A percentile compares a stretch with the other conserved stretches of the same genome.
phyloP scores from a whole-genome alignment of 257 asterid species.

The Solanum piurae region DNA sequence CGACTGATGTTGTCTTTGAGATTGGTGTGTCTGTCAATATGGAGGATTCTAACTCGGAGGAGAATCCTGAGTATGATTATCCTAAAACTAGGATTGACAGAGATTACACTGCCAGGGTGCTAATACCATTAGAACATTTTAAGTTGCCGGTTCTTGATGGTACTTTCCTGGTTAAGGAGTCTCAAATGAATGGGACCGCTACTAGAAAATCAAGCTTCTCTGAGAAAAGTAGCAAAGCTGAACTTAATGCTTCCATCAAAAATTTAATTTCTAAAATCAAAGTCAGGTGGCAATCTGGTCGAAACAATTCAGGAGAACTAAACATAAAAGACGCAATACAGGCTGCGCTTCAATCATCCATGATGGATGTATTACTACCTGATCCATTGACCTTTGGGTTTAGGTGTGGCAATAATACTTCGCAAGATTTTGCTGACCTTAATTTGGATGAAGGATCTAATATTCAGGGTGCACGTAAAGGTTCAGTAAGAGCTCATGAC shows the following conservation, averaged over 20 bases:
- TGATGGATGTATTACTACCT: conserved; percentile 91
- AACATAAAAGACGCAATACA: conserved; percentile 89
- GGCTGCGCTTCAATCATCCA: conserved; percentile 87
- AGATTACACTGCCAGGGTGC: conserved; percentile 84
- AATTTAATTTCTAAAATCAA: conserved; percentile 75
- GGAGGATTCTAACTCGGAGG: conserved; percentile 38
- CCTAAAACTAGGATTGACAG: conserved; percentile 95
- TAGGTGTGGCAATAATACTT: conserved; percentile 45
- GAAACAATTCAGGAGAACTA: conserved; percentile 93
- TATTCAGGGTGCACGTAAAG: conserved; percentile 13
- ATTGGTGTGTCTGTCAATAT: conserved; percentile 74
- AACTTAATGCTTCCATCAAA: conserved; percentile 73
- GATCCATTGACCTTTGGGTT: conserved; percentile 97
- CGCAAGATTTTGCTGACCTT: conserved; percentile 5
- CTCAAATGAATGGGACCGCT: conserved; percentile 27
- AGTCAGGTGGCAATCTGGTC: conserved; percentile 98
- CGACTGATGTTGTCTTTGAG: conserved; percentile 93
- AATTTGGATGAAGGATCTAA: conserved; percentile 24
- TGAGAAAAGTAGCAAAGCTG: conserved; percentile 69
- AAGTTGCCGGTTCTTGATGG: conserved; percentile 91
- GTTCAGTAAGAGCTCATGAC: conserved; percentile 59
- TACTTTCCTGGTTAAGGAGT: conserved; percentile 53
- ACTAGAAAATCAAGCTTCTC: conserved; percentile 60
- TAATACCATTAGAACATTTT: conserved; percentile 92
- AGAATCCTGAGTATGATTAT: conserved; percentile 38